phyloP scores from a whole-genome alignment of 2,329 filamentous ascomycete species.

The Penicillium sp. region DNA sequence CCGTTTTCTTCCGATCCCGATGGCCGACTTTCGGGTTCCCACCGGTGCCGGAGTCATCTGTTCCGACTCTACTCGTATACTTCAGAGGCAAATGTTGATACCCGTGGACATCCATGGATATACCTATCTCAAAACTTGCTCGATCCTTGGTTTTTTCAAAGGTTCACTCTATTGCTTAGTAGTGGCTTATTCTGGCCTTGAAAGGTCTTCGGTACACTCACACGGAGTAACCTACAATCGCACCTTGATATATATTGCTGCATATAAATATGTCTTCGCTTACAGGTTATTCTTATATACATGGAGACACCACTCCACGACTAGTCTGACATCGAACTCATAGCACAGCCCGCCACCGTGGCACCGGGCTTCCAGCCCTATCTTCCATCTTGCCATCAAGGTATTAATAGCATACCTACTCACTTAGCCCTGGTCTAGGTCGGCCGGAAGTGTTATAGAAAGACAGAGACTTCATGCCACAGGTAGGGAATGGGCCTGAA shows the following conservation, averaged over 20 bases:
- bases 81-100: background rate
- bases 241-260: too few relatives aligned
- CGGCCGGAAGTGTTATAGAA: background rate
- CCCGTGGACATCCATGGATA: background rate
- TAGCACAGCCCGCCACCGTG: background rate
- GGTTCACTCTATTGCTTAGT: too few relatives aligned
- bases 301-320: too few relatives aligned
- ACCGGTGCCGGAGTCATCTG: background rate
- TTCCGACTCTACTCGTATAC: background rate
- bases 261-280: too few relatives aligned
- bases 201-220: too few relatives aligned
- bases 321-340: too few relatives aligned
- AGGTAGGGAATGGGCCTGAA: background rate
- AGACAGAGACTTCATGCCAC: background rate
- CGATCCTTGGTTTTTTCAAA: too few relatives aligned
- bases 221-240: too few relatives aligned
- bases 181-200: too few relatives aligned
- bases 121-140: background rate
- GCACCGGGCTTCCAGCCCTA: background rate
- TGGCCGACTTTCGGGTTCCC: background rate
- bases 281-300: too few relatives aligned
- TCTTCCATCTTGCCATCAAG: background rate
- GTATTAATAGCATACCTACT: background rate
- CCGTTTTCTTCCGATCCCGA: slow-evolving; percentile 6
- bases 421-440: background rate